Evolutionary conservation across 2,329 filamentous ascomycete genomes (phyloP).

Genomic region (Neonectria neomacrospora): DNA sequence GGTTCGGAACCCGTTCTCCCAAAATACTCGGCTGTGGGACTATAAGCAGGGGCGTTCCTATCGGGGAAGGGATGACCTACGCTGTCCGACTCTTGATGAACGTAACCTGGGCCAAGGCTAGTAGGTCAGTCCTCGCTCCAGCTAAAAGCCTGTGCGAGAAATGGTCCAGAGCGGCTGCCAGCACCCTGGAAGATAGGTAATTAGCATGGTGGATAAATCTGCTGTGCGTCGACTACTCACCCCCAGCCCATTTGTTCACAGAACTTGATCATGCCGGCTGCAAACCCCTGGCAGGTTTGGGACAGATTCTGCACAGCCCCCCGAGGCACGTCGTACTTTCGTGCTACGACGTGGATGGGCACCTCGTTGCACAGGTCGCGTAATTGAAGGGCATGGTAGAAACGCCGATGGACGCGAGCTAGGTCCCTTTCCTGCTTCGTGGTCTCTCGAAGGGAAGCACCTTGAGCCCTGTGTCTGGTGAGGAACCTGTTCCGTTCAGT

Average conservation of each 20-base stretch:
- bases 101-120: slow-evolving; percentile 76
- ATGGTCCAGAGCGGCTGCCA: slow-evolving; percentile 78
- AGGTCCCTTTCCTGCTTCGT: slow-evolving; percentile 69
- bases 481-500: slow-evolving; percentile 26
- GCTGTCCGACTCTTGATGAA: slow-evolving; percentile 83
- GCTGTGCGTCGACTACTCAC: slow-evolving; percentile 48
- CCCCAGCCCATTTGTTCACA: slow-evolving; percentile 82
- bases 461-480: slow-evolving; percentile 67
- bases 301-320: slow-evolving; percentile 78
- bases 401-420: slow-evolving; percentile 74
- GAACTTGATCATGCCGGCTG: slow-evolving; percentile 82
- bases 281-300: slow-evolving; percentile 81
- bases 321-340: slow-evolving; percentile 76
- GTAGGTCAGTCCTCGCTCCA: slow-evolving; percentile 75
- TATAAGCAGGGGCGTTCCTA: slow-evolving; percentile 13
- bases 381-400: slow-evolving; percentile 81
- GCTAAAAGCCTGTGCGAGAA: slow-evolving; percentile 79
- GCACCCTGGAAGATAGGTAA: slow-evolving; percentile 58
- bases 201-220: slow-evolving; percentile 27
- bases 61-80: slow-evolving; percentile 48
- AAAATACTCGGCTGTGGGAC: slow-evolving; percentile 65
- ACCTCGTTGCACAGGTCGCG: slow-evolving; percentile 82
- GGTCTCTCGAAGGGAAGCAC: slow-evolving; percentile 71
- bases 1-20: slow-evolving; percentile 79
- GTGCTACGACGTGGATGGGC: slow-evolving; percentile 75